Evolutionary conservation across 2,329 filamentous ascomycete genomes (phyloP).

Genomic region (Cladophialophora bantiana): DNA sequence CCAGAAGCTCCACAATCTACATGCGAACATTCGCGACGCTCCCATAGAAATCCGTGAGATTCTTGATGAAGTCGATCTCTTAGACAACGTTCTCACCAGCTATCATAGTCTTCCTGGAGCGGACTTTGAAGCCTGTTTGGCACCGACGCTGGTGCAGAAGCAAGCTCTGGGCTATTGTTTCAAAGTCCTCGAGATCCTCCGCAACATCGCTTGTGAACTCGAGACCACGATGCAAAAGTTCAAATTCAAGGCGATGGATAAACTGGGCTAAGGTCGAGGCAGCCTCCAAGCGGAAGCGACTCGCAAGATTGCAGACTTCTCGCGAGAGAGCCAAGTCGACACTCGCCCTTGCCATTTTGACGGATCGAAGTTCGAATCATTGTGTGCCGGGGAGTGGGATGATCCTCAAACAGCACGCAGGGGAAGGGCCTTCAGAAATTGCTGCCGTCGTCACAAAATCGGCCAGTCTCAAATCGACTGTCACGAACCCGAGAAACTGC

Average conservation of each 20-base stretch:
- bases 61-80: slow-evolving; percentile 5
- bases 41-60: slow-evolving; percentile 1
- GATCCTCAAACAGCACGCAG: not conserved
- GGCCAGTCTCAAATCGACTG: not conserved
- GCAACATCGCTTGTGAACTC: not conserved
- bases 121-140: not conserved
- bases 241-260: not conserved
- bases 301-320: not conserved
- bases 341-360: slow-evolving; percentile 2
- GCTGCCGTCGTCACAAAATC: not conserved
- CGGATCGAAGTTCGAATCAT: not conserved
- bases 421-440: not conserved
- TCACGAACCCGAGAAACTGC: not conserved
- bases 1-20: not conserved
- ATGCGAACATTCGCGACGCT: slow-evolving; percentile 2
- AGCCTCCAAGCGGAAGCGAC: not conserved
- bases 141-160: slow-evolving; percentile 1
- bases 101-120: not conserved
- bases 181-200: not conserved
- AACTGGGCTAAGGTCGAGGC: slow-evolving; percentile 7
- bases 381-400: not conserved
- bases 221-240: not conserved
- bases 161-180: not conserved
- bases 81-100: not conserved
- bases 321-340: slow-evolving; percentile 11